Evolutionary conservation across 2,329 filamentous ascomycete species (phyloP).

Genomic region (Eurotiales sp.): DNA sequence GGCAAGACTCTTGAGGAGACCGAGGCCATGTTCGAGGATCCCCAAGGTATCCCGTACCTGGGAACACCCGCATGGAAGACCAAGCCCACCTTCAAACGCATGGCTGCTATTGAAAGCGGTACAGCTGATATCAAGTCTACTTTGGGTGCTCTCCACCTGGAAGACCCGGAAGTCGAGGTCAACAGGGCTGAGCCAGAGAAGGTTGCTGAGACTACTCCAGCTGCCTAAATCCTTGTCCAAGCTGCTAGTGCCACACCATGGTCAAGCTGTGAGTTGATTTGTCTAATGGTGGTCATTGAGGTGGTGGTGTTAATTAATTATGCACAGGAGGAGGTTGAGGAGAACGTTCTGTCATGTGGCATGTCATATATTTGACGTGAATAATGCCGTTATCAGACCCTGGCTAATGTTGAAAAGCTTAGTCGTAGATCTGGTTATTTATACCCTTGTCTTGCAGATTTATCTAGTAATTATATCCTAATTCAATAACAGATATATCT

Average conservation of each 20-base stretch:
- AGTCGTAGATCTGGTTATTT: no score
- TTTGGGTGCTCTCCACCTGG: constrained; percentile 4
- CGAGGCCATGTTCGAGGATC: constrained; percentile 62
- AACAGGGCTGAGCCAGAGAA: neutral
- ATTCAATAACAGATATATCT: constrained; percentile 1
- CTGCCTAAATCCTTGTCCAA: neutral
- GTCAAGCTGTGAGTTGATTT: neutral
- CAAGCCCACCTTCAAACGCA: constrained; percentile 26
- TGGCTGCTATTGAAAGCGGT: constrained; percentile 27
- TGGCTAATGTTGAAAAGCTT: no score
- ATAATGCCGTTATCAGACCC: neutral
- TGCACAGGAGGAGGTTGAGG: no score
- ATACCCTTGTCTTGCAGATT: constrained; percentile 9
- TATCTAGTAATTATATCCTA: constrained; percentile 5
- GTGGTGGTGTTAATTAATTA: no score
- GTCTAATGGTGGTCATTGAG: neutral
- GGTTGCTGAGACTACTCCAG: neutral
- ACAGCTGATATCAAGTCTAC: constrained; percentile 20
- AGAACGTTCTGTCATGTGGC: neutral
- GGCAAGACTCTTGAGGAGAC: constrained; percentile 75
- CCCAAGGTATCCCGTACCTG: constrained; percentile 32
- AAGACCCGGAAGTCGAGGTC: neutral
- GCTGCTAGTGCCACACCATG: neutral
- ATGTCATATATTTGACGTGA: neutral
- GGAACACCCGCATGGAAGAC: constrained; percentile 40